Base-by-base conservation (phyloP, 768 basidiomycete species). In the Naganishia antarctica region DNA sequence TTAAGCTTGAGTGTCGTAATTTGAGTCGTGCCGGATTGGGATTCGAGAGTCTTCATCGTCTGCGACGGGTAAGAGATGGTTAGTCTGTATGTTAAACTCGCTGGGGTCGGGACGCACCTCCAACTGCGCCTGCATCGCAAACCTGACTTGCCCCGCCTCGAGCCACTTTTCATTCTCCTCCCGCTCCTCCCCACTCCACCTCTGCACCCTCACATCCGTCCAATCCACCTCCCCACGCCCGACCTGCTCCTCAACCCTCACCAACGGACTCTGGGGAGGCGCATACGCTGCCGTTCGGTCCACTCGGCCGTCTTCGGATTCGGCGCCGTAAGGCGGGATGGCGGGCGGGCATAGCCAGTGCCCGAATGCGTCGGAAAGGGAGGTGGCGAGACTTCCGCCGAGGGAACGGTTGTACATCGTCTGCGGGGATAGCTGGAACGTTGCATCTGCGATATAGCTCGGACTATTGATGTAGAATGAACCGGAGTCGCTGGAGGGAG, bases 321-420 rank as follows among this genome's bases (percentile, higher is more conserved):
- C 50, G 15, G 62, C 49, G 26, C 46, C 4, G 15, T 57, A 57
- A 1, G 59, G 25, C 8, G 64, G 50, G 8, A 63, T 25, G 6
- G 72, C 71, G 23, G 69, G 57, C 13, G 73, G 73, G 13, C 69
- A 71, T 64, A 75, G 64, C 64, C 66, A 74, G 25, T 64, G 53
- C 13, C 50, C 48, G 32, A 64, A 73, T 23, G 50, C 46, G 13
- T 71, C 66, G 37, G 67, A 58, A 8, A 71, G 43, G 13, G 49
- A 28, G 26, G 61, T 29, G 29, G 63, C 60, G 45, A 61, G 44
- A 46, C 21, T 23, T 16, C 45, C 34, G 12, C 29, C 23, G n/a
- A 46, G 67, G 16, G 53, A 66, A 28, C 51, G 65, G 47, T 60
- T 59, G 51, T 18, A 23, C 31, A 43, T 58, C 25, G 50, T 57